phyloP scores from a whole-genome alignment of 1,284 basidiomycete species.

The Acaromyces ingoldii region DNA sequence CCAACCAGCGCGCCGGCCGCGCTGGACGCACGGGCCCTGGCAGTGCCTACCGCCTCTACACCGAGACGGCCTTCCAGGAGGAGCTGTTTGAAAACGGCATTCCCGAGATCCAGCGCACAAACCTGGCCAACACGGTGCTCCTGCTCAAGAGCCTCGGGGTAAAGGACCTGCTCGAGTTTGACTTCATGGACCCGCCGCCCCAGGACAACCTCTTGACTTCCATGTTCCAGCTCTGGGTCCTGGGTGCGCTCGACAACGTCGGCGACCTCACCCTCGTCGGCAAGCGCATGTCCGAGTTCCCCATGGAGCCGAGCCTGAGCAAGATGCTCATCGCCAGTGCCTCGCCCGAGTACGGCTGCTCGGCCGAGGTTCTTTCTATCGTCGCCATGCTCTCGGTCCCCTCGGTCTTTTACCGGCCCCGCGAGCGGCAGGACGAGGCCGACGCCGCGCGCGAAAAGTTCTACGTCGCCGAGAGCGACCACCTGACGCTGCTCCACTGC shows the following conservation, averaged over 20 bases:
- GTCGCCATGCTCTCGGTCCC: slow-evolving; percentile 98
- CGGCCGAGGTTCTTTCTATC: slow-evolving; percentile 92
- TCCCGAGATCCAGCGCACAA: slow-evolving; percentile 96
- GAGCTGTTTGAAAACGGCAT: slow-evolving; percentile 95
- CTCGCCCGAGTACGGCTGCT: slow-evolving; percentile 88
- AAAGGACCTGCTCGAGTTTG: slow-evolving; percentile 93
- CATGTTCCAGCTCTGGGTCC: slow-evolving; percentile 99
- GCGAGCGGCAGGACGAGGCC: slow-evolving; percentile 89
- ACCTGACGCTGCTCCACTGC: slow-evolving; percentile 89
- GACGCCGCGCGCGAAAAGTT: slow-evolving; percentile 97
- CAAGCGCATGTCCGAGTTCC: slow-evolving; percentile 90
- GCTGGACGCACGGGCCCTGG: slow-evolving; percentile 84
- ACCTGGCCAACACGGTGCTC: slow-evolving; percentile 91
- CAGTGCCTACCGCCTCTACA: slow-evolving; percentile 92
- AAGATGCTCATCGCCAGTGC: slow-evolving; percentile 97
- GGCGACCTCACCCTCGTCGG: slow-evolving; percentile 91
- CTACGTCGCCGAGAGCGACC: slow-evolving; percentile 95
- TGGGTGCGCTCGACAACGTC: slow-evolving; percentile 92
- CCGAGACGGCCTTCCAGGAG: slow-evolving; percentile 91
- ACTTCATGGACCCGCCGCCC: slow-evolving; percentile 94
- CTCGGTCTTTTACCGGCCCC: slow-evolving; percentile 84
- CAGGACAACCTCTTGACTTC: slow-evolving; percentile 65
- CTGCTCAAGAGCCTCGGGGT: slow-evolving; percentile 89
- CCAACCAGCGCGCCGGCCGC: slow-evolving; percentile 91
- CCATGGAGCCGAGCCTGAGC: slow-evolving; percentile 74